Conservation (phyloP, 768 basidiomycete species). For the Stropharia rugosoannulata region DNA sequence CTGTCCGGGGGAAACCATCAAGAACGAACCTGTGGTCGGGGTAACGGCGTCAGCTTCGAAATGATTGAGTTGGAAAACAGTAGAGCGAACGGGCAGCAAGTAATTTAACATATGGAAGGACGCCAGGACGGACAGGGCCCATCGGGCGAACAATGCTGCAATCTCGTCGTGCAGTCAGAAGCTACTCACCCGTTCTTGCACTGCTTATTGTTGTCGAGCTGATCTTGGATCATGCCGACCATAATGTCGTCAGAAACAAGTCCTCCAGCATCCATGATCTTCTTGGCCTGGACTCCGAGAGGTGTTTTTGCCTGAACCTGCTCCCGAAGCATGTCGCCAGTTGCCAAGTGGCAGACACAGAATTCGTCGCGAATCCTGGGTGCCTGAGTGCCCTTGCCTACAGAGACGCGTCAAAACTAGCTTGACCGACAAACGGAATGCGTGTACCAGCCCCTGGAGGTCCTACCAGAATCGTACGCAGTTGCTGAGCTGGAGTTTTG, state of each 20-base stretch:
- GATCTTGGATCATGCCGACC: constrained; percentile 96
- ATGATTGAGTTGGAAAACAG: not conserved
- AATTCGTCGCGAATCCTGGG: constrained; percentile 90
- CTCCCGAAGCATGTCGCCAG: constrained; percentile 97
- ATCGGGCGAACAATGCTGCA: not conserved
- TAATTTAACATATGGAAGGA: not conserved
- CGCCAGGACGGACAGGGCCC: not conserved
- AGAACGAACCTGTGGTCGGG: constrained; percentile 80
- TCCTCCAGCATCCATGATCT: constrained; percentile 96
- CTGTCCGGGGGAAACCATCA: constrained; percentile 99
- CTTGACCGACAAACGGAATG: not conserved
- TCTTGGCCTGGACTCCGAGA: constrained; percentile 91
- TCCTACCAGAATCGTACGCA: constrained; percentile 90
- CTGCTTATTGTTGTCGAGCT: constrained; percentile 87
- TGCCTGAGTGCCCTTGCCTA: constrained; percentile 98
- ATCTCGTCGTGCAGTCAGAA: not conserved
- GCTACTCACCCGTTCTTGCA: constrained; percentile 92
- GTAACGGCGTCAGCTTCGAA: constrained; percentile 16
- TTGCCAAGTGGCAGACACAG: constrained; percentile 97
- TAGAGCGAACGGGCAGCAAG: constrained; percentile 12
- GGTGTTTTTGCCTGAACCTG: constrained; percentile 87
- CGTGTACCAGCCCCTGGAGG: constrained; percentile 93
- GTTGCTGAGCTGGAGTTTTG: constrained; percentile 73
- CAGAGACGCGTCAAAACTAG: constrained; percentile 3
- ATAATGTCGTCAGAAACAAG: constrained; percentile 96